Conservation (phyloP, 176 grass and related monocot species). For the Aegilops speltoides region DNA sequence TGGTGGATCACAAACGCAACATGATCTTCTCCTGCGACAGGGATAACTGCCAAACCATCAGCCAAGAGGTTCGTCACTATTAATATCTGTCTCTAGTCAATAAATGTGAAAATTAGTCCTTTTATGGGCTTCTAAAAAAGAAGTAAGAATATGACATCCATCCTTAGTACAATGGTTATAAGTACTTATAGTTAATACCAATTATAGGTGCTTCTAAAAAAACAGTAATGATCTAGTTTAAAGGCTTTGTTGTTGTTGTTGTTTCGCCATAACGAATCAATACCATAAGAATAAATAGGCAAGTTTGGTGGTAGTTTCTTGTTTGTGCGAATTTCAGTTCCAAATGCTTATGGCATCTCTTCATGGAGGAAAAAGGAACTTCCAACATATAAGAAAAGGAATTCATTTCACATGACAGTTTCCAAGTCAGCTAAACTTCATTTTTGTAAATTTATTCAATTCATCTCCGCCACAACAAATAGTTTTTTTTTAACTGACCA, state of each 20-base stretch:
- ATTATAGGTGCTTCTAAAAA: not conserved
- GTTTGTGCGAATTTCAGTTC: not conserved
- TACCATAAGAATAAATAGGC: not conserved
- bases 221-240: not conserved
- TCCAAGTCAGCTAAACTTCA: not conserved
- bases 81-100: not conserved
- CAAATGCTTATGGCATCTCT: not conserved
- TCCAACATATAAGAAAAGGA: not conserved
- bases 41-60: not conserved
- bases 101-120: not conserved
- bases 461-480: not conserved
- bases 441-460: not conserved
- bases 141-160: not conserved
- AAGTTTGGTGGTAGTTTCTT: not conserved
- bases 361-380: not conserved
- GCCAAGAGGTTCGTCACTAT: not conserved
- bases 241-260: not conserved
- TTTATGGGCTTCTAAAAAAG: not conserved
- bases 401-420: not conserved
- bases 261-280: no score
- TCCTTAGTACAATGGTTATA: not conserved
- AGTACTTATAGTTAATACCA: not conserved
- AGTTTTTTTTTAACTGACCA: not conserved
- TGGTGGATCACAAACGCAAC: not conserved
- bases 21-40: not conserved